Evolutionary conservation across 352 stramenopile species (phyloP).

Genomic region (Phytophthora sp.): DNA sequence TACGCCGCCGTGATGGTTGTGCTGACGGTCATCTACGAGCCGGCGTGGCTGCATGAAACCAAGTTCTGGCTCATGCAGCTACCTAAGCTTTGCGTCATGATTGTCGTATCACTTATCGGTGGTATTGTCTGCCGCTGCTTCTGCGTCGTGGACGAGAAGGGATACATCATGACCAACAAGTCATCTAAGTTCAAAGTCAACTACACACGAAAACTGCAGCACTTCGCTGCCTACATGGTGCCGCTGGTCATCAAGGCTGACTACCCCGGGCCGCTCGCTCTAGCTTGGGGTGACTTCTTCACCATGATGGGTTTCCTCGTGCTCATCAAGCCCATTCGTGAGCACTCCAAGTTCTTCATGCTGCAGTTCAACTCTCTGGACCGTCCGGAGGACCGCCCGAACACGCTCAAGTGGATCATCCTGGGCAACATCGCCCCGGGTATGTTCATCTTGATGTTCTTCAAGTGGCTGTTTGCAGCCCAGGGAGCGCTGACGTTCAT

Average conservation of each 20-base stretch:
- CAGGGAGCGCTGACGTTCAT: slow-evolving; percentile 68
- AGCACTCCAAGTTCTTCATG: slow-evolving; percentile 87
- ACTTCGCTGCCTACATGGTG: slow-evolving; percentile 85
- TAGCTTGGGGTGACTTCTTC: slow-evolving; percentile 81
- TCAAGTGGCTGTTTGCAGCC: slow-evolving; percentile 82
- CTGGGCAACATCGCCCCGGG: slow-evolving; percentile 68
- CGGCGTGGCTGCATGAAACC: slow-evolving; percentile 50
- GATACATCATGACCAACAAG: slow-evolving; percentile 89
- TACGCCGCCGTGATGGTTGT: slow-evolving; percentile 58
- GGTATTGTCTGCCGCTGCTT: slow-evolving; percentile 82
- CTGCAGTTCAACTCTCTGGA: slow-evolving; percentile 90
- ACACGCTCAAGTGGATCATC: slow-evolving; percentile 90
- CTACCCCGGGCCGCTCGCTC: slow-evolving; percentile 9
- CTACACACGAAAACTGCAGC: slow-evolving; percentile 88
- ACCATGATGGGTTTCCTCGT: slow-evolving; percentile 83
- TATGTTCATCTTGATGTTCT: slow-evolving; percentile 86
- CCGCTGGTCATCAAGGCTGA: slow-evolving; percentile 68
- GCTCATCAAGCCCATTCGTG: slow-evolving; percentile 85
- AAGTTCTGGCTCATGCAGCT: slow-evolving; percentile 72
- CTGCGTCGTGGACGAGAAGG: slow-evolving; percentile 79
- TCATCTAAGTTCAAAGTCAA: slow-evolving; percentile 89
- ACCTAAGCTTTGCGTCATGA: slow-evolving; percentile 79
- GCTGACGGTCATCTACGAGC: slow-evolving; percentile 68
- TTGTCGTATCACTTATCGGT: slow-evolving; percentile 70
- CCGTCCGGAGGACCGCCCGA: slow-evolving; percentile 79